Percentiles rank a stretch among this genome's conserved stretches.
These are phyloP conservation scores for Tricholoma hemisulphureum DNA, from an alignment of 768 basidiomycete species.

Conservation along the genomic window DNA sequence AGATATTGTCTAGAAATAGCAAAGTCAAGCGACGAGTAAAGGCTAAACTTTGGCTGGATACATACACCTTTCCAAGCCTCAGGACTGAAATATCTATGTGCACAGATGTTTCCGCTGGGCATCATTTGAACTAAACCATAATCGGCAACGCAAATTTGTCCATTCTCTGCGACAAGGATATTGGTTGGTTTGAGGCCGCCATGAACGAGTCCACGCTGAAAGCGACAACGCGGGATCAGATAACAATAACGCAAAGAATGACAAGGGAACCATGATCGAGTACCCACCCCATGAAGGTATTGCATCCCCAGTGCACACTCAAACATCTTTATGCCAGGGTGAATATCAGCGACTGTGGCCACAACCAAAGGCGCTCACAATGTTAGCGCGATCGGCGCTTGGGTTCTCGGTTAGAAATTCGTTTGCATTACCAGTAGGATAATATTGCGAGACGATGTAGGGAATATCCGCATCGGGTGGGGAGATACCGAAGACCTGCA, in stretches of 20 bases:
- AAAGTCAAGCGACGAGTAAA: background rate
- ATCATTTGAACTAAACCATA: background rate
- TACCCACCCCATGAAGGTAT: background rate
- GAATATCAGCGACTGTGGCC: background rate
- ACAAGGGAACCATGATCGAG: background rate
- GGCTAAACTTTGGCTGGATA: background rate
- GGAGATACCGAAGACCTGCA: background rate
- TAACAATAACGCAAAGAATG: background rate
- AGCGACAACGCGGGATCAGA: background rate
- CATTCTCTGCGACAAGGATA: background rate
- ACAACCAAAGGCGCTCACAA: background rate
- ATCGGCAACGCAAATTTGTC: background rate
- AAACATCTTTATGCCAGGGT: background rate
- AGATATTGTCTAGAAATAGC: background rate
- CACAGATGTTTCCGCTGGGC: background rate
- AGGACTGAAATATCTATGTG: slow-evolving; percentile 1
- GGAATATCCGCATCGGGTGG: background rate
- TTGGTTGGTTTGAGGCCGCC: background rate
- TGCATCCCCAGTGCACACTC: background rate
- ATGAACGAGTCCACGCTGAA: background rate
- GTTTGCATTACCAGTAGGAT: background rate
- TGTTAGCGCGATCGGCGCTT: background rate
- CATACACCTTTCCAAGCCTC: background rate
- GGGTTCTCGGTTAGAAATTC: background rate
- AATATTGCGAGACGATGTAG: background rate